Conservation (phyloP, 345 rosid species). For the Camelina sativa region DNA sequence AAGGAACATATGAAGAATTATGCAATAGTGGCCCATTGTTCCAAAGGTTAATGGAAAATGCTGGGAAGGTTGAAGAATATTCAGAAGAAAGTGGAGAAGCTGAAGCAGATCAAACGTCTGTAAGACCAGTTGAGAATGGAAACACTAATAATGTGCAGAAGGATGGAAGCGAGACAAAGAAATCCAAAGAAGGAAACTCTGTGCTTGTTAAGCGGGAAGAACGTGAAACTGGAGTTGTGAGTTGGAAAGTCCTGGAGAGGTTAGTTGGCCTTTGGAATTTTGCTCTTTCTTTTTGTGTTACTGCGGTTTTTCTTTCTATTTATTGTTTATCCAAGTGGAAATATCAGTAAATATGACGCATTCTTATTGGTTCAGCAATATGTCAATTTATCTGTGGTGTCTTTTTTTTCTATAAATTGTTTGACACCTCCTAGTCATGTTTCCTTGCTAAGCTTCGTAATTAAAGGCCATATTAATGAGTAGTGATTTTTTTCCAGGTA, state of each 20-base stretch:
- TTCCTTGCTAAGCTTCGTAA: conserved; percentile 6
- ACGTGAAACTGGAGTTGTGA: conserved; percentile 94
- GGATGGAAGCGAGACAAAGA: conserved; percentile 45
- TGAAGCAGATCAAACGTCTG: conserved; percentile 52
- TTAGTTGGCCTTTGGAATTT: conserved; percentile 38
- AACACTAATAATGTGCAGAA: conserved; percentile 49
- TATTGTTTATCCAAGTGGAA: neutral
- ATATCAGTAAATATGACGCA: neutral
- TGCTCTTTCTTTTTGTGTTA: neutral
- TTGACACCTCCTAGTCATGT: neutral
- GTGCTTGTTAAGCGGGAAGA: conserved; percentile 97
- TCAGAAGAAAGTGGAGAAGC: conserved; percentile 70
- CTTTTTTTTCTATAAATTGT: neutral
- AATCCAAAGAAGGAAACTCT: conserved; percentile 74
- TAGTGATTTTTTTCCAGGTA: no score
- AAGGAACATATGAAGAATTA: conserved; percentile 92
- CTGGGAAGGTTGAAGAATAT: conserved; percentile 97
- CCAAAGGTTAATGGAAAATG: conserved; percentile 97
- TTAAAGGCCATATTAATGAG: conserved; percentile 10
- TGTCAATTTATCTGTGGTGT: conserved; percentile 9
- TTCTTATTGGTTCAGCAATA: neutral
- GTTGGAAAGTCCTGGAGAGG: conserved; percentile 78
- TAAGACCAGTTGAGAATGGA: conserved; percentile 65
- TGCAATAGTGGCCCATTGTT: conserved; percentile 71
- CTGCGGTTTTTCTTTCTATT: neutral